Base-by-base conservation (phyloP, 2,329 filamentous ascomycete species). In the Neonectria punicea region DNA sequence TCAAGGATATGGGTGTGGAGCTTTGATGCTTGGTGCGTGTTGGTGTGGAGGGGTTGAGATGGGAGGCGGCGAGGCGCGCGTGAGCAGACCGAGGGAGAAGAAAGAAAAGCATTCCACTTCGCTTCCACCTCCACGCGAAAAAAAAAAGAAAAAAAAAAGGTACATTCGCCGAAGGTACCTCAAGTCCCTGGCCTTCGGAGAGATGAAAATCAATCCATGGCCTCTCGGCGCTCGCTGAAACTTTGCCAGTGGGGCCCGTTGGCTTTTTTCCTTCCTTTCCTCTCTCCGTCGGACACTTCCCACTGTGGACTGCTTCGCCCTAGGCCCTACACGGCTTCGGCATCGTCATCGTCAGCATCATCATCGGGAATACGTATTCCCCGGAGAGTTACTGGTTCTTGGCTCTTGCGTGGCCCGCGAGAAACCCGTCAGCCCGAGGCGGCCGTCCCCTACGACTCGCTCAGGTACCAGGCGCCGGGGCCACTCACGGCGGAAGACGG, bases 21-120 rank as follows among this genome's bases (percentile, higher is more conserved):
- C 16, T 36, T 34, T 30, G 30, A 10, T 30, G 30, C 30, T 30
- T 30, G 50, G 9, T 47, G 25, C 14, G 36, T 39, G 53, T 22
- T 22, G 53, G 53, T n/a, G 39, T 44, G 22, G 41, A 46, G 39
- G 53, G 53, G 6, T 18, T 25, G n/a, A 4, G 46, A n/a, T 22
- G 41, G 9, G 46, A 32, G 22, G 47, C 25, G 16, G 60, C 28
- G 30, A 56, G 28, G 57, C n/a, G 47, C 46, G 46, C 53, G 50
- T 55, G 60, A 56, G 61, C 61, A 64, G 47, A 56, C 36, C 56
- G 56, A 64, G 39, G 16, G 28, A 53, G 49, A 59, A 22, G 20
- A 6, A 25, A 25, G 3, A 41, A 11, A 36, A 43, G 51, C 56
- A 64, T 64, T 64, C 61, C 56, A 51, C 50, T 30, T 25, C 32